Percentiles rank a stretch among this genome's conserved stretches.
phyloP scores from a whole-genome alignment of 2,329 filamentous ascomycete genomes.

The Bipolaris cookei region DNA sequence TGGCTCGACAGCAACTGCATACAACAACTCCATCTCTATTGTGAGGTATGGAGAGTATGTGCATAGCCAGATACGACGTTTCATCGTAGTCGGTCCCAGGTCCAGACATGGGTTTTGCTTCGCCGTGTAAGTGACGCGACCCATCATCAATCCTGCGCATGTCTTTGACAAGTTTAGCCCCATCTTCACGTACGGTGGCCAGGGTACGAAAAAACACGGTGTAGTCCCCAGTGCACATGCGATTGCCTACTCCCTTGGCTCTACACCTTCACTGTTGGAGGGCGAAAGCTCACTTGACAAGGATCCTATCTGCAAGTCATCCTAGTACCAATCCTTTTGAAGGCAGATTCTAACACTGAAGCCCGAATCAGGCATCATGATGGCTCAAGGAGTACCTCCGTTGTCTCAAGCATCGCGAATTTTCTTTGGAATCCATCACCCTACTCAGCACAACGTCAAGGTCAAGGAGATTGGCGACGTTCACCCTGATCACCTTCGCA shows the following conservation, averaged over 20 bases:
- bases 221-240: conserved; percentile 42
- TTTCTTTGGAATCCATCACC: conserved; percentile 46
- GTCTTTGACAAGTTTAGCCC: conserved; percentile 1
- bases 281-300: conserved; percentile 47
- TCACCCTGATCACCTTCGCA: conserved; percentile 25
- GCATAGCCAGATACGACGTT: conserved; percentile 1
- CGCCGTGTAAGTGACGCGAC: not conserved
- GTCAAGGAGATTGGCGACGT: conserved; percentile 50
- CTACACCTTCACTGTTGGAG: conserved; percentile 10
- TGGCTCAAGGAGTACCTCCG: not conserved
- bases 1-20: not conserved
- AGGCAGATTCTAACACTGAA: not conserved
- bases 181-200: conserved; percentile 16
- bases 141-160: too few relatives aligned
- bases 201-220: conserved; percentile 13
- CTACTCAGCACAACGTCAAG: conserved; percentile 53
- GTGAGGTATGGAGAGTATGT: not conserved
- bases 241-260: conserved; percentile 38
- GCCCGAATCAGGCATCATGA: conserved; percentile 23
- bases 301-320: conserved; percentile 33
- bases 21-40: not conserved
- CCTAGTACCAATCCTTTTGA: not conserved
- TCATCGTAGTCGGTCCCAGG: conserved; percentile 1
- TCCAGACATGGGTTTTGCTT: not conserved
- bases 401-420: conserved; percentile 30